phyloP scores from a whole-genome alignment of 805 yeast species.

The Yamadazyma sp. region DNA sequence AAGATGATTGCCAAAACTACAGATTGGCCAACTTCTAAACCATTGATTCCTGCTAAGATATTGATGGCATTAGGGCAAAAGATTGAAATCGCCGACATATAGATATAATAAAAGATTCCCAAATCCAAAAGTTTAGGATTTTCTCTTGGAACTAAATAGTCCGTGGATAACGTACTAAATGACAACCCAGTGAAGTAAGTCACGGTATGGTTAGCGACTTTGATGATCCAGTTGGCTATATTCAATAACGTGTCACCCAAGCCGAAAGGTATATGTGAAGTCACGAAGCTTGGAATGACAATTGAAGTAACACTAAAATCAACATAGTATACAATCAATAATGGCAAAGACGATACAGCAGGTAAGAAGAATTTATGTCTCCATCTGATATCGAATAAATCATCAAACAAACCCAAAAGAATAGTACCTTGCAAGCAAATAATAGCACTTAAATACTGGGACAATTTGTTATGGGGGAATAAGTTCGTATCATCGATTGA shows the following conservation, averaged over 20 bases:
- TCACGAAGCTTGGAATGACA: constrained; percentile 69
- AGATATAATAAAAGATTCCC: constrained; percentile 75
- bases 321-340: constrained; percentile 85
- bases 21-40: constrained; percentile 94
- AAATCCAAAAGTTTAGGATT: constrained; percentile 61
- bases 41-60: constrained; percentile 94
- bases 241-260: constrained; percentile 26
- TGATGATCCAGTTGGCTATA: constrained; percentile 18
- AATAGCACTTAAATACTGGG: constrained; percentile 83
- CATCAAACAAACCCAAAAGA: constrained; percentile 87
- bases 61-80: constrained; percentile 96
- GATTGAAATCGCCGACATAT: constrained; percentile 89
- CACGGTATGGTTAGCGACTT: constrained; percentile 28
- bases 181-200: constrained; percentile 34
- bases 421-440: constrained; percentile 81
- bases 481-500: constrained; percentile 28
- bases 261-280: constrained; percentile 24
- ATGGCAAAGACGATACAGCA: constrained; percentile 89
- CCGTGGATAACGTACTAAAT: constrained; percentile 35
- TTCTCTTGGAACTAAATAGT: constrained; percentile 33
- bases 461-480: constrained; percentile 79
- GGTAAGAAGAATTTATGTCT: constrained; percentile 95
- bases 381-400: constrained; percentile 95
- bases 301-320: constrained; percentile 92
- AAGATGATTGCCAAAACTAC: constrained; percentile 71